phyloP scores from a whole-genome alignment of 2,329 filamentous ascomycete genomes.

The Ceratocystis eucalypticola region DNA sequence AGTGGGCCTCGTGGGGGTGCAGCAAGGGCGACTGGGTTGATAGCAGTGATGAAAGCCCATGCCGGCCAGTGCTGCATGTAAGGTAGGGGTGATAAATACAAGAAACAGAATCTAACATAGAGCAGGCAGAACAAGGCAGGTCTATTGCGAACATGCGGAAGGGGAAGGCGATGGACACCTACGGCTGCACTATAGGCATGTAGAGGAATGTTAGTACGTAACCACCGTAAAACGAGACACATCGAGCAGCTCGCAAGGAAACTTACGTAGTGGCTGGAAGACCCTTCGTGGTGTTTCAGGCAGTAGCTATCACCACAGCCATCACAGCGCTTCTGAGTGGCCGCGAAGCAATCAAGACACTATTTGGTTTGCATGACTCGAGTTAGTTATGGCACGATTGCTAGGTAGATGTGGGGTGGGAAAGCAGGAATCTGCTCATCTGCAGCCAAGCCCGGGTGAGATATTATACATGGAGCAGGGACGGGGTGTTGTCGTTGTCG shows the following conservation, averaged over 20 bases:
- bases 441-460: background rate
- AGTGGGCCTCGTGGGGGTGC: background rate
- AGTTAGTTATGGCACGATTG: conserved; percentile 2
- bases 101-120: background rate
- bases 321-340: conserved; percentile 57
- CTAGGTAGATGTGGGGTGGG: background rate
- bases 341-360: conserved; percentile 62
- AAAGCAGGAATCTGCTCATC: background rate
- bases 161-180: background rate
- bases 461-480: background rate
- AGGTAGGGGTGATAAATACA: conserved; percentile 4
- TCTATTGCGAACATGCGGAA: background rate
- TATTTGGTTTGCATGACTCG: conserved; percentile 26
- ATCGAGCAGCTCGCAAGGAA: background rate
- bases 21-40: background rate
- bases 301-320: conserved; percentile 72
- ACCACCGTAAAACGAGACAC: background rate
- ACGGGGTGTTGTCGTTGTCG: background rate
- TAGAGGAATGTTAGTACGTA: background rate
- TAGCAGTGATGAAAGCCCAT: background rate
- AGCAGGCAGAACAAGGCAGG: background rate
- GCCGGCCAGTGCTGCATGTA: background rate
- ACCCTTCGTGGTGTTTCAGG: conserved; percentile 69
- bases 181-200: background rate
- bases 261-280: conserved; percentile 47